Base-by-base conservation (phyloP, 495 filamentous ascomycete genomes). In the Delitschia confertaspora region DNA sequence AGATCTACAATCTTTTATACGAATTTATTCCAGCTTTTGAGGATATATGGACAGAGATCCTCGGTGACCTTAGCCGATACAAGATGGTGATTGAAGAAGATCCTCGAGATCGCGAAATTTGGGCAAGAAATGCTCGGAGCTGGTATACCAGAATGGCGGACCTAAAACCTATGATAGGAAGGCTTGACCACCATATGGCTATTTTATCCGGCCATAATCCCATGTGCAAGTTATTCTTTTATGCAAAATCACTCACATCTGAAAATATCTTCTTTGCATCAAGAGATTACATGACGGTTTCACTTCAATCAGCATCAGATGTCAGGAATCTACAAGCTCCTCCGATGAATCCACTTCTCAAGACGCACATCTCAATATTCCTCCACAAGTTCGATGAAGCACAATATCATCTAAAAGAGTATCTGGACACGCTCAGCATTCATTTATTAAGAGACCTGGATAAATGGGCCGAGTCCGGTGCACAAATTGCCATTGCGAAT, bases 31-130 rank as follows among this genome's bases (percentile, higher is more conserved):
- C 78, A 1, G 61, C 69, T 0, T 91, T 87, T 51, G 71, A 80
- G 42, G 82, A 87, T 29, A 91, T 80, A 0, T 93, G 87, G 86
- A 81, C 91, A 17, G 86, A 93, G 48, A 91, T 83, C 51, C 67
- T 93, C 0, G 85, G 85, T 0, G 84, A 89, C 57, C 61, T 89
- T 1, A 79, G 74, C 0, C 61, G 78, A 23, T 82, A 82, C 37
- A 64, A 76, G 0, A 87, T 88, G 81, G 82, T 81, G 0, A 77
- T 87, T 18, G 82, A 88, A 56, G 68, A 73, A 23, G 75, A 85
- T 39, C 62, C 76, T 13, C 62, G 70, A 10, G 83, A 88, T 29
- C 69, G 81, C 0, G 85, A 93, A 33, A 61, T 74, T 2, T 93
- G 87, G 85, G 79, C 77, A 4, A 69, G 70, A 0, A 79, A 89